Conservation (phyloP, 1,139 yeast species). For the Hyphopichia burtonii region DNA sequence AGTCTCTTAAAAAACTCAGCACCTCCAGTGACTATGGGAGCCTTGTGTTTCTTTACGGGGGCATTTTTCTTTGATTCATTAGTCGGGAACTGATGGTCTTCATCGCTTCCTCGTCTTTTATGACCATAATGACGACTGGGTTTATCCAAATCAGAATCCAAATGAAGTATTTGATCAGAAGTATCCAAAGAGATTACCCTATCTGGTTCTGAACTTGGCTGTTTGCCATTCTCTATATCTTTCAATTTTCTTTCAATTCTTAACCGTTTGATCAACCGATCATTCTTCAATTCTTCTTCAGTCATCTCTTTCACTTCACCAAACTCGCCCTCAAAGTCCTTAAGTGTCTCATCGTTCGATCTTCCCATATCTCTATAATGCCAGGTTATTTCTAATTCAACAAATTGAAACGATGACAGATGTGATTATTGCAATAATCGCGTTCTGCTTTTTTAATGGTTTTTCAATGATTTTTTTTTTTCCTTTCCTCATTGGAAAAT, state of each 20-base stretch:
- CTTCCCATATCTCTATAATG: neutral
- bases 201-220: neutral
- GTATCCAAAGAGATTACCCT: neutral
- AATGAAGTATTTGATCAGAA: neutral
- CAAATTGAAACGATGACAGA: neutral
- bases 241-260: conserved; percentile 9
- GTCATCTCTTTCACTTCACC: conserved; percentile 24
- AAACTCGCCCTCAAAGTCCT: conserved; percentile 32
- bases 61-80: conserved; percentile 4
- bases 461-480: neutral
- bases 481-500: too few relatives aligned
- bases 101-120: conserved; percentile 1
- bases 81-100: conserved; percentile 1
- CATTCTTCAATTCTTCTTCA: conserved; percentile 18
- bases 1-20: neutral
- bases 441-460: neutral
- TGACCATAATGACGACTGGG: neutral
- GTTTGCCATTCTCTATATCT: conserved; percentile 3
- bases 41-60: conserved; percentile 1
- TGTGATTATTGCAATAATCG: neutral
- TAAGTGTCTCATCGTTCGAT: conserved; percentile 7
- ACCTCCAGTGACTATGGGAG: neutral
- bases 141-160: neutral
- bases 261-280: conserved; percentile 16
- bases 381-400: too few relatives aligned